Evolutionary conservation across 768 basidiomycete genomes (phyloP).

Genomic region (Trametes punicea): DNA sequence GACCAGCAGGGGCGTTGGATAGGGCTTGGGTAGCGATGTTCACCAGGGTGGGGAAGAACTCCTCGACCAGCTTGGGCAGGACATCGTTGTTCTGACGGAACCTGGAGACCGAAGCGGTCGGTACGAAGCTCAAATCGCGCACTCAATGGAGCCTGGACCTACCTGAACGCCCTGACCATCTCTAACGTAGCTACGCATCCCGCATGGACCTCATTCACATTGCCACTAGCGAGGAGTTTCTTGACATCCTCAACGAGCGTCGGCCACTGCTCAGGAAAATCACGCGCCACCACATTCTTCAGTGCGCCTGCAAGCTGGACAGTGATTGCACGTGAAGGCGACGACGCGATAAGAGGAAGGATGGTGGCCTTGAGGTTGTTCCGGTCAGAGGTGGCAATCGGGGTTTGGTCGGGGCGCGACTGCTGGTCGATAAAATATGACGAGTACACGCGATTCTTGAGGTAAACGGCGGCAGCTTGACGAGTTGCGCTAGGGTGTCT

Average conservation of each 20-base stretch:
- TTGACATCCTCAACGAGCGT: constrained; percentile 65
- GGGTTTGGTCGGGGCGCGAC: constrained; percentile 55
- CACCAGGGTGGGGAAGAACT: constrained; percentile 74
- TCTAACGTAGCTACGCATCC: constrained; percentile 79
- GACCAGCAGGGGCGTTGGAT: constrained; percentile 53
- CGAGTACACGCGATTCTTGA: constrained; percentile 83
- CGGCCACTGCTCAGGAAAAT: constrained; percentile 80
- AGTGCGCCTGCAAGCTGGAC: constrained; percentile 73
- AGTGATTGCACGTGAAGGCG: constrained; percentile 64
- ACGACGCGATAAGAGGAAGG: constrained; percentile 64
- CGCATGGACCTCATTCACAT: constrained; percentile 74
- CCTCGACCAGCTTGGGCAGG: constrained; percentile 53
- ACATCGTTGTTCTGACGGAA: constrained; percentile 65
- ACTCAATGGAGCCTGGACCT: constrained; percentile 22
- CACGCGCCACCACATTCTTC: constrained; percentile 69
- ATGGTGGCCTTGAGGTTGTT: constrained; percentile 67
- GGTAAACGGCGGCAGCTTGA: constrained; percentile 82
- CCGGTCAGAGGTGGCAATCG: constrained; percentile 67
- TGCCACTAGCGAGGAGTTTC: constrained; percentile 54
- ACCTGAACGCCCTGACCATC: constrained; percentile 75
- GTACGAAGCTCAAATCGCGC: too few relatives aligned
- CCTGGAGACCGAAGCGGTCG: constrained; percentile 36
- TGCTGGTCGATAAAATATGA: constrained; percentile 54
- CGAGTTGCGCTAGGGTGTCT: constrained; percentile 59
- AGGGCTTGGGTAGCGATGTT: constrained; percentile 71